Percentiles rank a stretch among this genome's conserved stretches.
Conservation (phyloP, 2,329 filamentous ascomycete species). For the Colletotrichum higginsianum region DNA sequence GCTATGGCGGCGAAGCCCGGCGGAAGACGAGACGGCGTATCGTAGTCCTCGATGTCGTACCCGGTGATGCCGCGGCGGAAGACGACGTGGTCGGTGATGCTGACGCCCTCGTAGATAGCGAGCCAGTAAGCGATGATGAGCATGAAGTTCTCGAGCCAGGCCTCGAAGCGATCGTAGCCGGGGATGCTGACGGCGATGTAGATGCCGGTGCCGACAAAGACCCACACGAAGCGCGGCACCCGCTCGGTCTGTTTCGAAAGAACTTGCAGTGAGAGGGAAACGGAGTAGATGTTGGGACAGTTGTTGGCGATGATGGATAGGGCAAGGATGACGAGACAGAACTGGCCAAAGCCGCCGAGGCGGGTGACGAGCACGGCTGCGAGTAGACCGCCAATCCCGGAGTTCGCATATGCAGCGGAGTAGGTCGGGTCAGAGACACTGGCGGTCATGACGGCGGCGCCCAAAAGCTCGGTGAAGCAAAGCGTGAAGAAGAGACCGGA, state of each 20-base stretch:
- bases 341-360: slow-evolving; percentile 78
- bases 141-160: slow-evolving; percentile 80
- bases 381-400: slow-evolving; percentile 76
- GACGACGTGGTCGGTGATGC: slow-evolving; percentile 76
- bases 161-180: slow-evolving; percentile 76
- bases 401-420: slow-evolving; percentile 54
- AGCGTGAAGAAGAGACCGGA: slow-evolving; percentile 79
- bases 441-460: slow-evolving; percentile 78
- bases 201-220: slow-evolving; percentile 70
- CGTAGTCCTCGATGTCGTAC: slow-evolving; percentile 73
- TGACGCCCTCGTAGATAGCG: slow-evolving; percentile 79
- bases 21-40: slow-evolving; percentile 70
- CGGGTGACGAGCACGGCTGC: slow-evolving; percentile 74
- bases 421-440: slow-evolving; percentile 67
- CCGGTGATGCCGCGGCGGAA: slow-evolving; percentile 74
- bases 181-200: slow-evolving; percentile 81
- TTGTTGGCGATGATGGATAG: slow-evolving; percentile 80
- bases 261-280: slow-evolving; percentile 77
- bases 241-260: slow-evolving; percentile 70
- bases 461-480: slow-evolving; percentile 81
- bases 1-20: slow-evolving; percentile 73
- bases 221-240: slow-evolving; percentile 79
- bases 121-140: slow-evolving; percentile 80
- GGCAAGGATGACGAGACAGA: slow-evolving; percentile 78
- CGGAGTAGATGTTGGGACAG: slow-evolving; percentile 81